Base-by-base conservation (phyloP, 2,329 filamentous ascomycete species). In the Emericellopsis atlantica region DNA sequence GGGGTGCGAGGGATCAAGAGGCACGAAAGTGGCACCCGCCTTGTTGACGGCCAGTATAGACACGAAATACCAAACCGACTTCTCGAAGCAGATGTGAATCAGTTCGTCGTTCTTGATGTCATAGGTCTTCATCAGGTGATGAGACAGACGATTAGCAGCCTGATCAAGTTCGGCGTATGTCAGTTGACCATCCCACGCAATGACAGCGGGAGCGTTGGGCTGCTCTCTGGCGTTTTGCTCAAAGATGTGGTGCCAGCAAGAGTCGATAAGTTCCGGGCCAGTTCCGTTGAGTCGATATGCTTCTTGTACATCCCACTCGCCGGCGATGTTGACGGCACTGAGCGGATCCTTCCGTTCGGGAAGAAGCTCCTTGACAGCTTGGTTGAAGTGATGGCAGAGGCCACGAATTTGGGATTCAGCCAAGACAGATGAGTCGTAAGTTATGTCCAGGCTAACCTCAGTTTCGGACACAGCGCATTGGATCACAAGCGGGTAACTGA, bases 141-240 rank as follows among this genome's bases (percentile, higher is more conserved):
- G 14, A 16, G 32, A n/a, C 21, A 41, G n/a, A 4, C 40, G 16
- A 33, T 41, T 31, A n/a, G 40, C 32, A 14, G 34, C 31, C 6
- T 24, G 8, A 32, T 39, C 23, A 9, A 43, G 37, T 29, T 39
- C 41, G 10, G 21, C 16, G 22, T 43, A 43, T 10, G 41, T 39
- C 14, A 38, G 37, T 29, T 39, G 31, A 44, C 64, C 64, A 42
- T 68, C 65, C 63, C 64, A 67, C 2, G 65, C 64, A 37, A 60
- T 49, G 24, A 68, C 55, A 21, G 65, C 65, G 4, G 51, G 46
- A 12, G 54, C 50, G n/a, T 49, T 42, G 0, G 65, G 62, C 11
- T 29, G 22, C 22, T 41, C 15, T 21, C 14, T 7, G 11, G 33
- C 40, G 12, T 41, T 18, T 32, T 41, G 16, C 40, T 41, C 40